A percentile compares a stretch with the other conserved stretches of the same genome.
Conservation (phyloP, 495 filamentous ascomycete species). For the Lasiosphaeria hispida region DNA sequence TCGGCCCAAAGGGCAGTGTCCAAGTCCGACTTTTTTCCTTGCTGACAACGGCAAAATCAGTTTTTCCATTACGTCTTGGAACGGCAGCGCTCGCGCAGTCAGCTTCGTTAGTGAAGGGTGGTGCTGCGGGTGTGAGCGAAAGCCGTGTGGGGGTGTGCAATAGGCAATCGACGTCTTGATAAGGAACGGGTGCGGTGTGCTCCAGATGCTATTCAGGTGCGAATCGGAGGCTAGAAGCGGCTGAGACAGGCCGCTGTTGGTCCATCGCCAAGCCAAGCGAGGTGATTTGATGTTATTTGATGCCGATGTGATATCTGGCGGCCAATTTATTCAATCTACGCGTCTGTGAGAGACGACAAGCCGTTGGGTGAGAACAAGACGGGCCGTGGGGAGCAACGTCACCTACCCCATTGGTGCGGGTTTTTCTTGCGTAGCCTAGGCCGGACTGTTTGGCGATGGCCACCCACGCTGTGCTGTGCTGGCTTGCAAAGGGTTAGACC, state of each 20-base stretch:
- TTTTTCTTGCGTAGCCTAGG: background rate
- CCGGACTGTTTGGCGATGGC: no score
- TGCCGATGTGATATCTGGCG: slow-evolving; percentile 4
- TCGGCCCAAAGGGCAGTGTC: no score
- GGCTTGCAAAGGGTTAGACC: no score
- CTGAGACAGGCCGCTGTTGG: slow-evolving; percentile 1
- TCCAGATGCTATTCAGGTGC: background rate
- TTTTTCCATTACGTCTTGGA: slow-evolving; percentile 24
- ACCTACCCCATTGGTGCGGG: slow-evolving; percentile 8
- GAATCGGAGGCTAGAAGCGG: slow-evolving; percentile 11
- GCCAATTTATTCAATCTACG: slow-evolving; percentile 1
- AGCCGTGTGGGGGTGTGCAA: slow-evolving; percentile 22
- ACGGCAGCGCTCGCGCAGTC: slow-evolving; percentile 1
- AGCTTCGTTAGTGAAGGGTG: background rate
- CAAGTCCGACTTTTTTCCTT: no score
- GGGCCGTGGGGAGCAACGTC: background rate
- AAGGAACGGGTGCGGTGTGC: slow-evolving; percentile 13
- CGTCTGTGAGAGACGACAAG: background rate
- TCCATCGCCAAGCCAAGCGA: slow-evolving; percentile 7
- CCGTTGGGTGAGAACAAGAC: background rate
- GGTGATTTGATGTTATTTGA: background rate
- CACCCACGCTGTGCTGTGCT: no score
- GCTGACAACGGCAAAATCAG: background rate
- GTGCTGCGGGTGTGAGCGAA: slow-evolving; percentile 5
- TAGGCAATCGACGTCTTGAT: slow-evolving; percentile 16